Conservation (phyloP, 2,329 filamentous ascomycete genomes). For the Balansia obtecta region DNA sequence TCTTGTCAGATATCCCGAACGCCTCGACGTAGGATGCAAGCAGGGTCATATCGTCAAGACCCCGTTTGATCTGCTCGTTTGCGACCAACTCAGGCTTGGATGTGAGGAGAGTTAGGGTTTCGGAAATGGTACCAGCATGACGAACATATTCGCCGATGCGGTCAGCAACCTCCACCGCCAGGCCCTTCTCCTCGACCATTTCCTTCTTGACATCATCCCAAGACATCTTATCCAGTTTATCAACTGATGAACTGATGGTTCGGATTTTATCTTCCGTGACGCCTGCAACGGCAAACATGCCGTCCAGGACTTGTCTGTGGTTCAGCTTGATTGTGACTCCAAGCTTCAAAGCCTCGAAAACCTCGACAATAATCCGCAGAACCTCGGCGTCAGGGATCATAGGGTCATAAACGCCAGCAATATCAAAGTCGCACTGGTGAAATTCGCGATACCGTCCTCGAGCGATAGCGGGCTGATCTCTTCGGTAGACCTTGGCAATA, state of each 20-base stretch:
- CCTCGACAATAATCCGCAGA: constrained; percentile 69
- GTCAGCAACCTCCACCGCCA: constrained; percentile 66
- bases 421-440: constrained; percentile 95
- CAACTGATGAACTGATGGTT: constrained; percentile 81
- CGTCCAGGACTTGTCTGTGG: constrained; percentile 87
- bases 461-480: constrained; percentile 51
- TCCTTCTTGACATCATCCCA: constrained; percentile 86
- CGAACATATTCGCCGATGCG: constrained; percentile 79
- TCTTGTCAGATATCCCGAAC: constrained; percentile 56
- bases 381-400: constrained; percentile 93
- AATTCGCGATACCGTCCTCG: constrained; percentile 93
- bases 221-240: constrained; percentile 88
- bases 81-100: constrained; percentile 53
- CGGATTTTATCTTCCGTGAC: constrained; percentile 80
- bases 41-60: constrained; percentile 67
- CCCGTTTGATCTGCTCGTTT: constrained; percentile 66
- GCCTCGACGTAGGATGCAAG: constrained; percentile 74
- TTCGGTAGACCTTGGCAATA: constrained; percentile 69
- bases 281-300: constrained; percentile 81
- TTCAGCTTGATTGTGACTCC: constrained; percentile 85
- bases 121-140: constrained; percentile 54
- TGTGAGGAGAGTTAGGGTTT: constrained; percentile 59
- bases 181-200: constrained; percentile 86
- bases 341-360: constrained; percentile 66
- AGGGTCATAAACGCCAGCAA: constrained; percentile 74